Evolutionary conservation across 139 green algal species (phyloP), one percentile per base, ranked within the genome.

Genomic region (Pleodorina starrii): DNA sequence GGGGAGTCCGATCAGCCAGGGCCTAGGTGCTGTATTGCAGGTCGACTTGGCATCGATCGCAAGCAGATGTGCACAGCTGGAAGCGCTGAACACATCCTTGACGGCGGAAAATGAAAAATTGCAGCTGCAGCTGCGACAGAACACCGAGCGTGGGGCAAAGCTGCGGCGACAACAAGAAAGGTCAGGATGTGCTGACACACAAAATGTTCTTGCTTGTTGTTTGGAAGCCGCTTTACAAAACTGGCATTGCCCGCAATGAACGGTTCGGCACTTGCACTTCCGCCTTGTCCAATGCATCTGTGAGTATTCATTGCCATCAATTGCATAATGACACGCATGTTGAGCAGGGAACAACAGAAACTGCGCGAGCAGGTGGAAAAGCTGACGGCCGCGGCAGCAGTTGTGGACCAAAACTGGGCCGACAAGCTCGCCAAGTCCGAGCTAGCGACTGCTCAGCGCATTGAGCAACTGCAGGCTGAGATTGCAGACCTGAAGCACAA

Each of bases 41-140:
- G 66, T 88, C 3, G 82, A 88, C 40, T 27, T 88, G 10, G 32
- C 82, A 51, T 80, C 82, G 0, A 27, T 88, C 29, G 82, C 82
- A 19, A 88, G 66, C 46, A 71, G 82, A 16, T 88, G 82, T n/a
- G 17, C 46, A 19, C 44, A 88, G 4, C 43, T 88, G 32, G 82
- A 88, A 27, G 66, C 63, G 11, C 19, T 69, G 4, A 88, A 88
- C 23, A n/a, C 29, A 0, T 50, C 44, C 7, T n/a, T 88, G 1
- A 25, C 5, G 1, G 43, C 44, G 2, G 82, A 88, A 2, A 87
- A 69, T 36, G 66, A 88, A 60, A 51, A 54, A 50, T 36, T 57
- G 17, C 63, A 43, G 0, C 10, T 35, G 16, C 43, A 79, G 60
- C 43, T 54, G 21, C 44, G 44, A 1, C 25, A 68, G 10, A 79